Evolutionary conservation across 768 basidiomycete species (phyloP), one percentile per base, ranked within the genome.

Genomic region (Tephrocybe sp.): DNA sequence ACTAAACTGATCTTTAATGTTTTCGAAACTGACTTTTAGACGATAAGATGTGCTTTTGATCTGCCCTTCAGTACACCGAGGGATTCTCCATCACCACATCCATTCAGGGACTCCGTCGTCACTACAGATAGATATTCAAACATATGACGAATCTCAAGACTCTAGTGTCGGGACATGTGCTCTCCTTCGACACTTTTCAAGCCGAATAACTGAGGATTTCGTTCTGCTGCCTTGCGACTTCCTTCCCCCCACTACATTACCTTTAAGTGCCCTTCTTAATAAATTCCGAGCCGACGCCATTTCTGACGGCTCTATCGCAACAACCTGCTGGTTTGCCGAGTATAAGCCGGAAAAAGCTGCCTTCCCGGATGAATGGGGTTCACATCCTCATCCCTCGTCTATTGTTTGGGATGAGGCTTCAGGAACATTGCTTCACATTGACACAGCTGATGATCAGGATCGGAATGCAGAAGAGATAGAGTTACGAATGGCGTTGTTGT

Each of bases 161-260:
- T 70, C 77, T 14, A 75, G 76, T 48, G 74, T 77, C 6, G 91
- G 89, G 38, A 92, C 89, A 2, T 88, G 87, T 55, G 74, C 81
- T 17, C 74, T 95, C 20, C 76, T 96, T 52, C 79, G 83, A 45
- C 82, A 92, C 62, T 91, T 94, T 66, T 77, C 89, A 9, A 71
- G 64, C 42, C 83, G 84, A 42, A 93, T 95, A 55, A 75, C 79
- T 55, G 83, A 83, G 53, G 95, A 97, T 66, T 95, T 97, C 66
- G 80, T 97, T 35, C 68, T 98, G 19, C 78, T 98, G 1, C 88
- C 95, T 6, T 97, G 93, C 62, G 95, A 98, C 66, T 90, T 97
- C 44, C 77, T 93, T 17, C 85, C 93, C 8, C 87, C 93, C 0
- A 72, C 84, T 0, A 70, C 80, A 0, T 75, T 97, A n/a, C 73